Conservation (phyloP, 768 basidiomycete genomes). For the Suillus placidus region DNA sequence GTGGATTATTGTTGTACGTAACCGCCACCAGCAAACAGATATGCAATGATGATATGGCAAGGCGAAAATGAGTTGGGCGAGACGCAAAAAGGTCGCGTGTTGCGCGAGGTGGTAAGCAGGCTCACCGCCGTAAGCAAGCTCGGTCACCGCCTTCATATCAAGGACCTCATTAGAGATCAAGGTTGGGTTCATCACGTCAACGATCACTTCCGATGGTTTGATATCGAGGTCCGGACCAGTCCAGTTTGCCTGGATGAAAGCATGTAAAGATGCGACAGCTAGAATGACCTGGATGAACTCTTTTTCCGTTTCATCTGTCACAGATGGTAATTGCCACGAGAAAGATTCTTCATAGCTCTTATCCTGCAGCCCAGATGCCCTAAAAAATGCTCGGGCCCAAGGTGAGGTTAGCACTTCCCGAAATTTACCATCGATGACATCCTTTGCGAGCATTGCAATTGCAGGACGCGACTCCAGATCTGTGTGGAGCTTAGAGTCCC, state of each 20-base stretch:
- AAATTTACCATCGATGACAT: conserved; percentile 64
- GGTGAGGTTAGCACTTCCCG: conserved; percentile 51
- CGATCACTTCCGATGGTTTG: conserved; percentile 42
- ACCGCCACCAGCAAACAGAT: conserved; percentile 77
- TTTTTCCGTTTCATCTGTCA: conserved; percentile 40
- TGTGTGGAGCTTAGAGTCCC: conserved; percentile 34
- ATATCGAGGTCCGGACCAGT: conserved; percentile 87
- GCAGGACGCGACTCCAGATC: conserved; percentile 26
- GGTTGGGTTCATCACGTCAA: conserved; percentile 35
- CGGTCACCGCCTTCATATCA: conserved; percentile 66
- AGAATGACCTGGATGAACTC: conserved; percentile 64
- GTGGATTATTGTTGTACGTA: conserved; percentile 74
- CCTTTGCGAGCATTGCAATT: conserved; percentile 46
- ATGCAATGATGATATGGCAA: conserved; percentile 49
- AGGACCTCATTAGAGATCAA: conserved; percentile 51
- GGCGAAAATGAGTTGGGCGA: conserved; percentile 72
- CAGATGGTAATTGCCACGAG: conserved; percentile 31
- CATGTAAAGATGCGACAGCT: conserved; percentile 81
- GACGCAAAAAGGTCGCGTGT: conserved; percentile 67
- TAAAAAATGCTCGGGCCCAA: conserved; percentile 45
- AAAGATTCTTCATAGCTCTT: conserved; percentile 43
- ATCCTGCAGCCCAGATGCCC: conserved; percentile 37
- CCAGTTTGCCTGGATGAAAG: conserved; percentile 95
- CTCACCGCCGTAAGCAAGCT: conserved; percentile 85
- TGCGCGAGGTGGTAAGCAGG: conserved; percentile 92